Conservation (phyloP, 2,329 filamentous ascomycete species). For the Phyllosticta paracitricarpa region DNA sequence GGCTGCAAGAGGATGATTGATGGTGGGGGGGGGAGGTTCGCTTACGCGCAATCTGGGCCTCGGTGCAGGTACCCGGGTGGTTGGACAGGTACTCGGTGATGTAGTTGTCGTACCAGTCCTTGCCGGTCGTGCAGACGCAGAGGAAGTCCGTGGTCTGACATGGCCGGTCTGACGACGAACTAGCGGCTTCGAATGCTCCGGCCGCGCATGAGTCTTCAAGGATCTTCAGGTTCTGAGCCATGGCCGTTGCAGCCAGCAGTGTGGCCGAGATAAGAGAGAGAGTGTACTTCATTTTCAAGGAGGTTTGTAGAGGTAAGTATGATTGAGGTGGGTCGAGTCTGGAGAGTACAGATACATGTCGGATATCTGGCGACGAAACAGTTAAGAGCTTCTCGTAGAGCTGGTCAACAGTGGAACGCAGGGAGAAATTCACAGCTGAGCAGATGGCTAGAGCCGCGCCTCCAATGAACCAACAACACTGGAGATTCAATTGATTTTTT, state of each 20-base stretch:
- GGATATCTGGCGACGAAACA: neutral
- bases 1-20: neutral
- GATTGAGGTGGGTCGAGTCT: neutral
- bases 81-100: neutral
- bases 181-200: neutral
- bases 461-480: neutral
- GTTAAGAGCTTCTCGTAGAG: neutral
- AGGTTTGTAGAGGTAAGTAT: neutral
- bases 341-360: neutral
- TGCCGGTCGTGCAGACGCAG: slow-evolving; percentile 3
- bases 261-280: neutral
- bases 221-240: slow-evolving; percentile 1
- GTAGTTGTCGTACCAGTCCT: neutral
- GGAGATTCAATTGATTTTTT: neutral
- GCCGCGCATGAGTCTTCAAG: neutral
- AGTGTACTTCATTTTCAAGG: neutral
- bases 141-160: neutral
- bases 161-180: neutral
- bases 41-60: neutral
- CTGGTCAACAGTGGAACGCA: neutral
- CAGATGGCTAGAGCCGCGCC: neutral
- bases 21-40: no score
- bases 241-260: neutral
- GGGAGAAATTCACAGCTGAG: neutral
- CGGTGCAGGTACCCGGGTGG: neutral